Percentiles rank a stretch among this genome's conserved stretches.
Conservation (phyloP, 129 eudicot species). For the Scalesia atractyloides region DNA sequence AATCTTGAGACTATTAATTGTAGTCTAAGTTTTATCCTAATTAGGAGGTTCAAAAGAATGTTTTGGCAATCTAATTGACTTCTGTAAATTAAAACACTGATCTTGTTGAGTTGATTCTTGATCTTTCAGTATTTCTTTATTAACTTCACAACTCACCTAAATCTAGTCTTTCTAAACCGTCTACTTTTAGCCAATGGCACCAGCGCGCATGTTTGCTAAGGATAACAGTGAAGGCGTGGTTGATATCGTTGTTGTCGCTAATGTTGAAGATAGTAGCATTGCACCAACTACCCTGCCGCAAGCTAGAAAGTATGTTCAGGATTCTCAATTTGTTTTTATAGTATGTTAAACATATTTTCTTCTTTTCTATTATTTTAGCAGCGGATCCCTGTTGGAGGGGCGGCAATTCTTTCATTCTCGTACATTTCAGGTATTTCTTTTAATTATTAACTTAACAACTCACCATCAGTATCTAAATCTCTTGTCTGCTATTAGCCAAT, state of each 20-base stretch:
- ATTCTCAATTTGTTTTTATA: too few species aligned
- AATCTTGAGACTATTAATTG: background rate
- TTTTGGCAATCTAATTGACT: too few species aligned
- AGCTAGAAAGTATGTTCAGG: slow-evolving; percentile 55
- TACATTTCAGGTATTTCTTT: slow-evolving; percentile 76
- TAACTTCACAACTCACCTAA: too few species aligned
- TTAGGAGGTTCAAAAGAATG: too few species aligned
- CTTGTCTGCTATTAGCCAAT: slow-evolving; percentile 58
- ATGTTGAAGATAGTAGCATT: slow-evolving; percentile 40
- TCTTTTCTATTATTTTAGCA: slow-evolving; percentile 7
- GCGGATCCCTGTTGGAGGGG: slow-evolving; percentile 75
- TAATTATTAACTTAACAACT: background rate
- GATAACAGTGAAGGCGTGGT: too few species aligned
- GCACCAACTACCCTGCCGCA: slow-evolving; percentile 59
- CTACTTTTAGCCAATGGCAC: slow-evolving; percentile 11
- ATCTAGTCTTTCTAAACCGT: background rate
- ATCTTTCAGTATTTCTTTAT: background rate
- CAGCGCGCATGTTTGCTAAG: too few species aligned
- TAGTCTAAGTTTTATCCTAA: background rate
- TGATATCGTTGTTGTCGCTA: too few species aligned
- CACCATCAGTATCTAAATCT: slow-evolving; percentile 3
- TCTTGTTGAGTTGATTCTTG: background rate
- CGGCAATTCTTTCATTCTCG: slow-evolving; percentile 88
- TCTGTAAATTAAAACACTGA: background rate
- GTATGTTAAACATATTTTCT: too few species aligned